phyloP scores from a whole-genome alignment of 306 rosid species.

The Potentilla sterilis region DNA sequence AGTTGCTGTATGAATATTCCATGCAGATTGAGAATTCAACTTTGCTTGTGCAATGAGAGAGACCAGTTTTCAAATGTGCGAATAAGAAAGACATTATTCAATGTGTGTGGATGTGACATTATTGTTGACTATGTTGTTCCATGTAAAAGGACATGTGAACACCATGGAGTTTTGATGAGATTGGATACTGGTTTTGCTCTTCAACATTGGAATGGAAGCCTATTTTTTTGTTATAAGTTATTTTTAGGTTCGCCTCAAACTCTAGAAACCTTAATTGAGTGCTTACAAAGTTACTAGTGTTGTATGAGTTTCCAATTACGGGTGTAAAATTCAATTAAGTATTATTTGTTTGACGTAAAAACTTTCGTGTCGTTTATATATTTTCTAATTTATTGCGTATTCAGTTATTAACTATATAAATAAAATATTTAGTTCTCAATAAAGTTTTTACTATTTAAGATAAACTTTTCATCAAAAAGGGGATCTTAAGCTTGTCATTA shows the following conservation, averaged over 20 bases:
- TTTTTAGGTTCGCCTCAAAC: no score
- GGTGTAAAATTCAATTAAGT: no score
- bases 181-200: background rate
- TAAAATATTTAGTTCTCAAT: no score
- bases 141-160: background rate
- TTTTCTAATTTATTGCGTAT: no score
- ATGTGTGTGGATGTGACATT: background rate
- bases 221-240: background rate
- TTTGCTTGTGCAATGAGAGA: background rate
- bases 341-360: no score
- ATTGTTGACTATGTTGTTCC: background rate
- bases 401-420: no score
- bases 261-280: no score
- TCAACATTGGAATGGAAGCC: background rate
- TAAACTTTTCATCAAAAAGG: background rate
- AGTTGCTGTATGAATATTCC: background rate
- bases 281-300: no score
- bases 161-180: background rate
- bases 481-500: background rate
- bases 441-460: background rate
- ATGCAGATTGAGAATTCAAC: background rate
- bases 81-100: background rate
- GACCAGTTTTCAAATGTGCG: background rate
- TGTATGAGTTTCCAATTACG: no score
- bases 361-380: no score